Evolutionary conservation across 345 rosid species (phyloP).

Genomic region (Citrus mangshanensis): DNA sequence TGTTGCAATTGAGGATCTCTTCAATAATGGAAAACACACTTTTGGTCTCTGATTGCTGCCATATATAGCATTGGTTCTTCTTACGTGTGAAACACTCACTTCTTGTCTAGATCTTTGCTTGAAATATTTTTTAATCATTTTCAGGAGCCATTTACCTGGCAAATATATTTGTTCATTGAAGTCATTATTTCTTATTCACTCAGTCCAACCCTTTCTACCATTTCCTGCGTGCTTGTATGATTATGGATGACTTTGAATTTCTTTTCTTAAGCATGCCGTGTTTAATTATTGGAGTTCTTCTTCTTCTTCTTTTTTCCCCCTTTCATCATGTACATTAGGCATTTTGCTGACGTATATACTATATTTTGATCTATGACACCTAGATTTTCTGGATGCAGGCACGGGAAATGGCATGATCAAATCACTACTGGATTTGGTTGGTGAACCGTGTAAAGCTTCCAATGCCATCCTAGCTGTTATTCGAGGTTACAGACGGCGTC

Average conservation of each 20-base stretch:
- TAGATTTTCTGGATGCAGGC: constrained; percentile 46
- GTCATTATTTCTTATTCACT: background rate
- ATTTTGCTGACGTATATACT: background rate
- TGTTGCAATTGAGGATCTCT: background rate
- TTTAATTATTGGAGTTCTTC: background rate
- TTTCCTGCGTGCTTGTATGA: background rate
- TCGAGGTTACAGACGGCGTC: constrained; percentile 51
- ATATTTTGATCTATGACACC: background rate
- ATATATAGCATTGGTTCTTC: background rate
- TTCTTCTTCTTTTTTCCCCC: background rate
- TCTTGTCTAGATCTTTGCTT: background rate
- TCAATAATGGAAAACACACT: background rate
- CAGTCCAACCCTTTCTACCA: background rate
- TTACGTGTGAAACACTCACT: background rate
- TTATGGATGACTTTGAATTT: background rate
- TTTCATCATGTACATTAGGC: background rate
- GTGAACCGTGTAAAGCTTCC: constrained; percentile 60
- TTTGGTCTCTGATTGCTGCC: background rate
- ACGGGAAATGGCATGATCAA: constrained; percentile 95
- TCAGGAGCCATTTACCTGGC: background rate
- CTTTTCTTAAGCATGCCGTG: background rate
- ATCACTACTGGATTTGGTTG: constrained; percentile 72
- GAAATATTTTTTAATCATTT: background rate
- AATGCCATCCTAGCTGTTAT: constrained; percentile 74
- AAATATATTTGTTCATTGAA: background rate